phyloP scores from a whole-genome alignment of 2,329 filamentous ascomycete genomes.

The Curvularia verruculosa region DNA sequence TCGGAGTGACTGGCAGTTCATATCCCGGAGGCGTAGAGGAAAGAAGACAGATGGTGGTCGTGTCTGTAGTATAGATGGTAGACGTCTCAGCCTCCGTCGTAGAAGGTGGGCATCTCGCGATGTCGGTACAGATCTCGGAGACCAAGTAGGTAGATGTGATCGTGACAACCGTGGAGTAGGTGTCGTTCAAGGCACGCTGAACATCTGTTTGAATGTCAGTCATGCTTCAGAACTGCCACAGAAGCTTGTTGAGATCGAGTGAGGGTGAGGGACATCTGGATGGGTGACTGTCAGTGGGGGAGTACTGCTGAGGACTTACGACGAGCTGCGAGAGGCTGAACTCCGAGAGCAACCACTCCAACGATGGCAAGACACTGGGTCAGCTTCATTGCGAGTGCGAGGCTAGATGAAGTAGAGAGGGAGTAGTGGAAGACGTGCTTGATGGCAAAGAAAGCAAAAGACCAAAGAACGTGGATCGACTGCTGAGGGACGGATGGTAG shows the following conservation, averaged over 20 bases:
- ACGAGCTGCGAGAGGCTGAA: slow-evolving; percentile 26
- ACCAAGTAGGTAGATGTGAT: slow-evolving; percentile 49
- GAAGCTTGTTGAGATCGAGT: background rate
- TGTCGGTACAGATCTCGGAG: slow-evolving; percentile 47
- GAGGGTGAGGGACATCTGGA: background rate
- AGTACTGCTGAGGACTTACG: slow-evolving; percentile 23
- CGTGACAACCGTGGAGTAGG: slow-evolving; percentile 48
- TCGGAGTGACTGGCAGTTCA: slow-evolving; percentile 10
- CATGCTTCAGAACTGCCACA: background rate
- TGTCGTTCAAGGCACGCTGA: slow-evolving; percentile 28
- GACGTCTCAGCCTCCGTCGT: slow-evolving; percentile 48
- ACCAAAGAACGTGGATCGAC: slow-evolving; percentile 13
- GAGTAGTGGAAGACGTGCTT: slow-evolving; percentile 21
- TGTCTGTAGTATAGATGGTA: slow-evolving; percentile 44
- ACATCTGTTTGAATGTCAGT: slow-evolving; percentile 20
- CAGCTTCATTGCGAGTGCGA: slow-evolving; percentile 36
- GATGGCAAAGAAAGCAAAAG: slow-evolving; percentile 24
- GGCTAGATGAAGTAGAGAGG: slow-evolving; percentile 18
- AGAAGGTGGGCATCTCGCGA: slow-evolving; percentile 46
- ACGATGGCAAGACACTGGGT: slow-evolving; percentile 33
- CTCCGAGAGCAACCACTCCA: slow-evolving; percentile 29
- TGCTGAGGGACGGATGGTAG: slow-evolving; percentile 17
- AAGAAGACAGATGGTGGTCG: slow-evolving; percentile 52
- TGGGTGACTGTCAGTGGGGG: background rate
- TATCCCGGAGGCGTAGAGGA: slow-evolving; percentile 25